Evolutionary conservation across 805 yeast species (phyloP).

Genomic region (Kuraishia molischiana): DNA sequence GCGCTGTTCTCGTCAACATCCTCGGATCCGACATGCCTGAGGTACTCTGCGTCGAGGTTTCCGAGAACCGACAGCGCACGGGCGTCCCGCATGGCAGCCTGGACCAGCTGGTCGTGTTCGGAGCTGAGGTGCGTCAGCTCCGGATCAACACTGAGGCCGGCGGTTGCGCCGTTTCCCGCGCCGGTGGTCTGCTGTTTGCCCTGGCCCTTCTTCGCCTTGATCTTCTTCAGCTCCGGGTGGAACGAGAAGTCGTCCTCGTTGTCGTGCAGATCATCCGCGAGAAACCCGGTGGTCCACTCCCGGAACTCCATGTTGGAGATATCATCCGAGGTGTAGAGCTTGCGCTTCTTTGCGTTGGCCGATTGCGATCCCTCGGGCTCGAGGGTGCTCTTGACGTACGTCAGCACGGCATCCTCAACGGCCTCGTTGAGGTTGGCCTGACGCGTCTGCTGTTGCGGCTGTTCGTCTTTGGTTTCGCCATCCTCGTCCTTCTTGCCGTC

Average conservation of each 20-base stretch:
- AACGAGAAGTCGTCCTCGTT: slow-evolving; percentile 9
- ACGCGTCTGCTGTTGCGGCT: background rate
- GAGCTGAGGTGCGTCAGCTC: slow-evolving; percentile 42
- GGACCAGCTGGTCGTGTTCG: slow-evolving; percentile 57
- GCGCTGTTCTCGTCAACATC: slow-evolving; percentile 2
- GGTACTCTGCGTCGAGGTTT: slow-evolving; percentile 19
- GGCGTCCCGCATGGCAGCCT: slow-evolving; percentile 64
- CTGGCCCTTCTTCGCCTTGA: slow-evolving; percentile 1
- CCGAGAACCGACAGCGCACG: slow-evolving; percentile 40
- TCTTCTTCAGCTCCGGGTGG: background rate
- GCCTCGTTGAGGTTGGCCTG: slow-evolving; percentile 22
- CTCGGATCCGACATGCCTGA: slow-evolving; percentile 13
- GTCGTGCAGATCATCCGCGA: slow-evolving; percentile 29
- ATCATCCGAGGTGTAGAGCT: slow-evolving; percentile 27
- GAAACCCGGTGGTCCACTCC: slow-evolving; percentile 42
- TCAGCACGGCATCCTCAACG: slow-evolving; percentile 75
- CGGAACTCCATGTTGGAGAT: slow-evolving; percentile 38
- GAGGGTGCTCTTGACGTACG: slow-evolving; percentile 57
- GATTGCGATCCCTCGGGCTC: slow-evolving; percentile 12
- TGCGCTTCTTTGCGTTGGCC: slow-evolving; percentile 12
- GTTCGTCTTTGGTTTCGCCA: background rate
- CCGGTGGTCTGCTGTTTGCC: background rate
- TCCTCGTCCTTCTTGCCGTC: background rate
- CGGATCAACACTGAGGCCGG: slow-evolving; percentile 39
- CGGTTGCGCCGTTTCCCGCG: background rate